phyloP scores from a whole-genome alignment of 2,329 filamentous ascomycete genomes.

The Aquanectria penicillioides region DNA sequence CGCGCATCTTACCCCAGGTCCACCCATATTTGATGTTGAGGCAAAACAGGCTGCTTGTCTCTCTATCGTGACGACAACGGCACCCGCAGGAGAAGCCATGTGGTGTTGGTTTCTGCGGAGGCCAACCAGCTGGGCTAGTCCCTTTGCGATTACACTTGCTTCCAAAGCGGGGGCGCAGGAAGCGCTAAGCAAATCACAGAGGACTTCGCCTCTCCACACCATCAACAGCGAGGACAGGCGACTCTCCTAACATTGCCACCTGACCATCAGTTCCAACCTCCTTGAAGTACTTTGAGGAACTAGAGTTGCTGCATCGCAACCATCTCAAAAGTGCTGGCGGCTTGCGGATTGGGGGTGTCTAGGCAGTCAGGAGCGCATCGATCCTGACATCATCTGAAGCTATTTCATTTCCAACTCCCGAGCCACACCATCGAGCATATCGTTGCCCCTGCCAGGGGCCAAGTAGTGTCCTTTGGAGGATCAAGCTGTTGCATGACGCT shows the following conservation, averaged over 20 bases:
- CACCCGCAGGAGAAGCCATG: conserved; percentile 27
- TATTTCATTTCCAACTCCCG: conserved; percentile 15
- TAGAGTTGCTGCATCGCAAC: conserved; percentile 21
- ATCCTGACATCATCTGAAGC: conserved; percentile 18
- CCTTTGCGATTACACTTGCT: conserved; percentile 33
- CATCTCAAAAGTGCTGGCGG: conserved; percentile 22
- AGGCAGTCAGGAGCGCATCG: conserved; percentile 6
- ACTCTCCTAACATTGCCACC: conserved; percentile 38
- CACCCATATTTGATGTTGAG: conserved; percentile 20
- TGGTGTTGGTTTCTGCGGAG: conserved; percentile 28
- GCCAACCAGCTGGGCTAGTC: conserved; percentile 29
- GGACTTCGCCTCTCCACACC: conserved; percentile 29
- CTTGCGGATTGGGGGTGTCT: background rate
- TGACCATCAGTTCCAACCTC: conserved; percentile 40
- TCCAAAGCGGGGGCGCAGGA: conserved; percentile 29
- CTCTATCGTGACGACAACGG: conserved; percentile 32
- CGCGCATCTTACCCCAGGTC: conserved; percentile 32
- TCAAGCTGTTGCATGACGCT: conserved; percentile 24
- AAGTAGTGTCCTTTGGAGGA: conserved; percentile 8
- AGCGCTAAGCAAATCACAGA: conserved; percentile 34
- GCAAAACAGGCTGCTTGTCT: conserved; percentile 23
- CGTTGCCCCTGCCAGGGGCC: conserved; percentile 20
- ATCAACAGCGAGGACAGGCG: conserved; percentile 24
- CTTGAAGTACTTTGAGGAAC: conserved; percentile 26
- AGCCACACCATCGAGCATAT: conserved; percentile 25